phyloP scores from a whole-genome alignment of 106 monocot genomes.

The Triglochin maritima region DNA sequence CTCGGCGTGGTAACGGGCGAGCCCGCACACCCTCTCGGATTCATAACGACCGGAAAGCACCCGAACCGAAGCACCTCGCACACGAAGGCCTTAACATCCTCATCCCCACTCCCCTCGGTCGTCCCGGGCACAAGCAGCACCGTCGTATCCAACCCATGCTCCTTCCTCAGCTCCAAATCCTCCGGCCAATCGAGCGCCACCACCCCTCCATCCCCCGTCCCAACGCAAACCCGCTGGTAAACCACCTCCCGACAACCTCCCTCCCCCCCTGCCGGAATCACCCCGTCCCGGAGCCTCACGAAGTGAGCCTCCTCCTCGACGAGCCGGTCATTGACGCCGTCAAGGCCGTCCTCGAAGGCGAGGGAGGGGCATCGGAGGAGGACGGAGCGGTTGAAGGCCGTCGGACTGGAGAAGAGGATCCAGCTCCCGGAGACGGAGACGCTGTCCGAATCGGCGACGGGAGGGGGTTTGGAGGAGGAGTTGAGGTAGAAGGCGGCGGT shows the following conservation, averaged over 20 bases:
- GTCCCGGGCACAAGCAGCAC: conserved; percentile 79
- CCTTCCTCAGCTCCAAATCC: conserved; percentile 62
- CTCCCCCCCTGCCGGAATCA: conserved; percentile 16
- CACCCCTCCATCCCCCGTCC: conserved; percentile 82
- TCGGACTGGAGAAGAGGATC: conserved; percentile 70
- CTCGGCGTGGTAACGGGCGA: conserved; percentile 78
- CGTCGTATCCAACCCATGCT: conserved; percentile 66
- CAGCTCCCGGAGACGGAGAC: conserved; percentile 34
- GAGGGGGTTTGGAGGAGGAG: not conserved
- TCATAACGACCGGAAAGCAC: conserved; percentile 81
- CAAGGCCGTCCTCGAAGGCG: conserved; percentile 43
- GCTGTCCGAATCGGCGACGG: not conserved
- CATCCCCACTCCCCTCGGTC: conserved; percentile 58
- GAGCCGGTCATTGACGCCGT: conserved; percentile 31
- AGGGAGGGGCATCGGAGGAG: conserved; percentile 81
- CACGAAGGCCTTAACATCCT: conserved; percentile 42
- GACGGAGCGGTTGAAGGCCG: conserved; percentile 74
- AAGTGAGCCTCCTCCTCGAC: conserved; percentile 41
- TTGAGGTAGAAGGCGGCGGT: conserved; percentile 25
- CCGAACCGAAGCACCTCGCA: conserved; percentile 47
- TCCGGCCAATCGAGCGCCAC: conserved; percentile 90
- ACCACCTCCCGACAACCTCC: conserved; percentile 16
- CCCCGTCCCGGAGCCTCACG: conserved; percentile 36
- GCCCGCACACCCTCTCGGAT: conserved; percentile 84
- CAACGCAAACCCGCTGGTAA: conserved; percentile 68